These are phyloP conservation scores for Entomortierella chlamydospora DNA, from an alignment of 192 early-diverging fungal species.

Conservation along the genomic window DNA sequence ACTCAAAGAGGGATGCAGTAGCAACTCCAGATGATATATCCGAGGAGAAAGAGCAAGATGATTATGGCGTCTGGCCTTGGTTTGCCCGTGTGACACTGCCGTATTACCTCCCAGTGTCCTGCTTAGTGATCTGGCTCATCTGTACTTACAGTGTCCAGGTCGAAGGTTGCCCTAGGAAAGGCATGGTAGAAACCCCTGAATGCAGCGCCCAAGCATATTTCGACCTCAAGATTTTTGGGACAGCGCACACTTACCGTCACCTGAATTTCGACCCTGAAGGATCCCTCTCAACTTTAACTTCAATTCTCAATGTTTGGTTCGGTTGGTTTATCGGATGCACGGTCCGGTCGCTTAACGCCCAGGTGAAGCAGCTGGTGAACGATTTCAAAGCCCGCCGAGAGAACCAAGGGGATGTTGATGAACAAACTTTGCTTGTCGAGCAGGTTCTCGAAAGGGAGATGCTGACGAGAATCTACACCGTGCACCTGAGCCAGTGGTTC, in stretches of 20 bases:
- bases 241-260: conserved; percentile 53
- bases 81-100: conserved; percentile 34
- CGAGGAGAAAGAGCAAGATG: neutral
- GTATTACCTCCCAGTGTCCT: conserved; percentile 20
- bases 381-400: conserved; percentile 36
- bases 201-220: conserved; percentile 64
- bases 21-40: neutral
- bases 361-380: conserved; percentile 24
- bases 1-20: neutral
- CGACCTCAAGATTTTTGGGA: conserved; percentile 58
- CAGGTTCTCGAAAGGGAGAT: conserved; percentile 37
- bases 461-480: conserved; percentile 19
- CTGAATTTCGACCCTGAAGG: conserved; percentile 66
- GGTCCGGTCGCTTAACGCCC: conserved; percentile 28
- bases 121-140: conserved; percentile 42
- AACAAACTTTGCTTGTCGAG: neutral
- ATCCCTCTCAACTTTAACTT: conserved; percentile 62
- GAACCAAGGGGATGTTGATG: neutral
- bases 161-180: conserved; percentile 20
- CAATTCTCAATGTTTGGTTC: conserved; percentile 60
- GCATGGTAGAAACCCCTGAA: conserved; percentile 49
- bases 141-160: conserved; percentile 44
- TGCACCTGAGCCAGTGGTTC: conserved; percentile 35
- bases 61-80: conserved; percentile 33
- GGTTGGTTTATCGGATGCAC: conserved; percentile 62